Evolutionary conservation across 208 protist species (phyloP).

Genomic region (Acanthamoeba castellanii): DNA sequence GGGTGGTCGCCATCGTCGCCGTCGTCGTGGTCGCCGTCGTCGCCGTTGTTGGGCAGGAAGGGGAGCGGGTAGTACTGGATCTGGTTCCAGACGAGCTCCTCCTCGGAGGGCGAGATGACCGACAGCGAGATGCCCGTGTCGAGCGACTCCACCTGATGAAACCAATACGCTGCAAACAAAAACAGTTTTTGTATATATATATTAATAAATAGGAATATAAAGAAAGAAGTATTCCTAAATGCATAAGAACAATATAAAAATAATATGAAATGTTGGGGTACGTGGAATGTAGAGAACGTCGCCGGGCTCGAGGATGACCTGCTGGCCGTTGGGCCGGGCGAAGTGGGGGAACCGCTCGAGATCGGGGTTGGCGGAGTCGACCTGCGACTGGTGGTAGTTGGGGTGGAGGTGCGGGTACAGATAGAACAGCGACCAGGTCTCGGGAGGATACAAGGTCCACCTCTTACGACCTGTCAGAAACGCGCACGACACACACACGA

Average conservation of each 20-base stretch:
- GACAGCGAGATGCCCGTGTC: background rate
- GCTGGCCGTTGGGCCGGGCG: background rate
- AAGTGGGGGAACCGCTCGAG: background rate
- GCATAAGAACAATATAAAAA: background rate
- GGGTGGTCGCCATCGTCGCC: background rate
- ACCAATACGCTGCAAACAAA: conserved; percentile 47
- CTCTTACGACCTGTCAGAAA: background rate
- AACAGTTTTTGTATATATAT: background rate
- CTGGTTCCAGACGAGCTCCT: conserved; percentile 32
- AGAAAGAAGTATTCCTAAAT: background rate
- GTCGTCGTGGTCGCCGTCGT: background rate
- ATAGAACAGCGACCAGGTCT: background rate
- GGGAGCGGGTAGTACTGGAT: background rate
- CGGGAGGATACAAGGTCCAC: conserved; percentile 8
- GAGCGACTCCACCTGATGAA: conserved; percentile 4
- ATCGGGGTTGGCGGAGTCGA: background rate
- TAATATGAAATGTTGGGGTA: background rate
- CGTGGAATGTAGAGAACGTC: conserved; percentile 42
- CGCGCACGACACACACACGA: background rate
- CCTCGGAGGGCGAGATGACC: conserved; percentile 56
- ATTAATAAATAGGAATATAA: too few relatives aligned
- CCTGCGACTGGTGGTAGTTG: conserved; percentile 51
- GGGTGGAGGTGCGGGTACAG: conserved; percentile 22
- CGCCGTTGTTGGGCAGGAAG: background rate
- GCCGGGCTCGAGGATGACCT: background rate